Base-by-base conservation (phyloP, 1,284 basidiomycete species). In the Melampsora americana region DNA sequence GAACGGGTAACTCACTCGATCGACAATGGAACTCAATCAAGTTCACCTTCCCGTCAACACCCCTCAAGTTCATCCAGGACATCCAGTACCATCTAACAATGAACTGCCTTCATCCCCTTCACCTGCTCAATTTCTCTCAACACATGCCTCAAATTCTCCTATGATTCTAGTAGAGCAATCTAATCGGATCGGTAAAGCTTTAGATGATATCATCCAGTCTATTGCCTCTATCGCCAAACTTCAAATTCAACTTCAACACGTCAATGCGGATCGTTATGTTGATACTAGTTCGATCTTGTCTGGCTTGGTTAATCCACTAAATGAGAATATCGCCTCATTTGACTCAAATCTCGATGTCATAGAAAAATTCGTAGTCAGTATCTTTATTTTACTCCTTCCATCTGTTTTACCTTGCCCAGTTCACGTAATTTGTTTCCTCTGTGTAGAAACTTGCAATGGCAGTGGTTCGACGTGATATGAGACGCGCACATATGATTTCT, bases 381-480 rank as follows among this genome's bases (percentile, higher is more conserved):
- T 26, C n/a, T 23, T 23, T 7, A 26, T 23, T 16, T 23, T 5
- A 26, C 12, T 23, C 14, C n/a, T 5, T 59, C 20, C 53, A 23
- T 59, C 20, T 23, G n/a, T 26, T 6, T n/a, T 5, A 18, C 50
- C 5, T 59, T 12, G 23, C 20, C 7, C 53, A 5, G 9, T n/a
- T 59, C 53, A 59, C 53, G n/a, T 44, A 1, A 12, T 14, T n/a
- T 14, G 9, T 14, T 16, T n/a, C 14, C 53, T 12, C 28, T 23
- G 11, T 59, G 28, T 16, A 59, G 53, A n/a, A 18, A 7, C 28
- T 59, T 3, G 53, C 23, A 28, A 59, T 59, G 53, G 53, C 53
- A 23, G 53, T 59, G n/a, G 53, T 59, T 11, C 53, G 28, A 59
- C 53, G 53, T 59, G 53, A 59, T 28, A 59, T 59, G 53, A 59